A percentile compares a stretch with the other conserved stretches of the same genome.
Conservation (phyloP, 108 stramenopile genomes). For the Skeletonema grethae region DNA sequence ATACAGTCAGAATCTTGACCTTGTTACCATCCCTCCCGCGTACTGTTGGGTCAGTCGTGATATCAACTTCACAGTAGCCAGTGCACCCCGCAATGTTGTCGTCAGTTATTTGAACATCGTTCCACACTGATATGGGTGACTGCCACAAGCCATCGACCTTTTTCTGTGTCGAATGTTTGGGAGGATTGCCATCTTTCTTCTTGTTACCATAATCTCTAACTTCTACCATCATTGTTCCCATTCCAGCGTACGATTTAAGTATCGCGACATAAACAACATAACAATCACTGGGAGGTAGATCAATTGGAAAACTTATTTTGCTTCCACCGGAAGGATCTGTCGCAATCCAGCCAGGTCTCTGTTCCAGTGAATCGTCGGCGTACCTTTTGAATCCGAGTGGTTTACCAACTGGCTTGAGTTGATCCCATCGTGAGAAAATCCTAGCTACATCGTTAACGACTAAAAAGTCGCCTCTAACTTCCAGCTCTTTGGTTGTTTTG, state of each 20-base stretch:
- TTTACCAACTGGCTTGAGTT: conserved; percentile 34
- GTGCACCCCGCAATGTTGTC: conserved; percentile 49
- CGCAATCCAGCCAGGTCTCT: conserved; percentile 63
- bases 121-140: conserved; percentile 57
- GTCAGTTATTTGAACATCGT: conserved; percentile 50
- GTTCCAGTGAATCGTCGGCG: conserved; percentile 41
- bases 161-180: conserved; percentile 23
- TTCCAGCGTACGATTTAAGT: conserved; percentile 61
- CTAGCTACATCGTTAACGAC: conserved; percentile 58
- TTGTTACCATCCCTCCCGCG: conserved; percentile 58
- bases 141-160: conserved; percentile 54
- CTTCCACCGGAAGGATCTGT: conserved; percentile 53
- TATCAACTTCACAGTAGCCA: conserved; percentile 55
- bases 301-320: conserved; percentile 52
- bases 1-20: conserved; percentile 63
- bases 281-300: conserved; percentile 47
- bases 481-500: conserved; percentile 29
- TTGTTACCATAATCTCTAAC: conserved; percentile 43
- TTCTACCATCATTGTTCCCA: conserved; percentile 49
- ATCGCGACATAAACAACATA: conserved; percentile 58
- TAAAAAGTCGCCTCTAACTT: conserved; percentile 47
- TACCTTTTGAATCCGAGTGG: conserved; percentile 40
- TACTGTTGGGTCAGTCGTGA: conserved; percentile 47
- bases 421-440: conserved; percentile 48
- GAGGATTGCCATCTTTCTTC: background rate